Percentiles rank a stretch among this genome's conserved stretches.
These are phyloP conservation scores for Mycosphaerelloides madeirae DNA, from an alignment of 2,329 filamentous ascomycete genomes.

Conservation along the genomic window DNA sequence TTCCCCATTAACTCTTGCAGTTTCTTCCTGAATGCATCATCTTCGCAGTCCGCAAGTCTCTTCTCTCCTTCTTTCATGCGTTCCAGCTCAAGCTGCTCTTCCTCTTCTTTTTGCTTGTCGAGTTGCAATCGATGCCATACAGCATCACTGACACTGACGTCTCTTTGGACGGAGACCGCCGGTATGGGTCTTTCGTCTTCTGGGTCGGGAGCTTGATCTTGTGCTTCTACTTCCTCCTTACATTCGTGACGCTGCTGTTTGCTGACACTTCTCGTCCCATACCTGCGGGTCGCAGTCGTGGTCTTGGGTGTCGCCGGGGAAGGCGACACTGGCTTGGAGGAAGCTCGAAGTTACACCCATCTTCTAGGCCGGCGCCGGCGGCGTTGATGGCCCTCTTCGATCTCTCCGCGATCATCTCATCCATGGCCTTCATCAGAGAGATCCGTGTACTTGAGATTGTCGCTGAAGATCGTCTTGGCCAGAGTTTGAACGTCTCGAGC, in stretches of 20 bases:
- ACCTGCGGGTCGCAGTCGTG: background rate
- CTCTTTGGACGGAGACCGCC: slow-evolving; percentile 25
- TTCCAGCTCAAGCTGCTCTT: slow-evolving; percentile 37
- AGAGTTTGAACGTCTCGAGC: slow-evolving; percentile 58
- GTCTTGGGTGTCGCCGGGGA: background rate
- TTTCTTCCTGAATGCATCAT: slow-evolving; percentile 8
- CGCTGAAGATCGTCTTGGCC: slow-evolving; percentile 47
- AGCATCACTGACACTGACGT: slow-evolving; percentile 55
- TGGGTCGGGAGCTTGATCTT: background rate
- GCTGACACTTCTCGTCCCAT: too few relatives aligned
- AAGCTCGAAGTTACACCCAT: too few relatives aligned
- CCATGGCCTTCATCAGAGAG: slow-evolving; percentile 24
- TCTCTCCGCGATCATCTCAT: slow-evolving; percentile 35
- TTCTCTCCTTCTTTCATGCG: slow-evolving; percentile 29
- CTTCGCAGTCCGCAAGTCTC: slow-evolving; percentile 12
- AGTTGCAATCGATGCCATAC: slow-evolving; percentile 58
- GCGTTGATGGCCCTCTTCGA: background rate
- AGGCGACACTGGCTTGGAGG: background rate
- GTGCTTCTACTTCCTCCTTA: background rate
- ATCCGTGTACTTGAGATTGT: slow-evolving; percentile 25
- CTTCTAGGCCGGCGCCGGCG: background rate
- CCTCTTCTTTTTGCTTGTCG: slow-evolving; percentile 39
- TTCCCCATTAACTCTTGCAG: slow-evolving; percentile 14
- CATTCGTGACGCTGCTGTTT: background rate
- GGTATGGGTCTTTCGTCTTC: background rate